Evolutionary conservation across 345 rosid genomes (phyloP).

Genomic region (Pseudoturritis turrita): DNA sequence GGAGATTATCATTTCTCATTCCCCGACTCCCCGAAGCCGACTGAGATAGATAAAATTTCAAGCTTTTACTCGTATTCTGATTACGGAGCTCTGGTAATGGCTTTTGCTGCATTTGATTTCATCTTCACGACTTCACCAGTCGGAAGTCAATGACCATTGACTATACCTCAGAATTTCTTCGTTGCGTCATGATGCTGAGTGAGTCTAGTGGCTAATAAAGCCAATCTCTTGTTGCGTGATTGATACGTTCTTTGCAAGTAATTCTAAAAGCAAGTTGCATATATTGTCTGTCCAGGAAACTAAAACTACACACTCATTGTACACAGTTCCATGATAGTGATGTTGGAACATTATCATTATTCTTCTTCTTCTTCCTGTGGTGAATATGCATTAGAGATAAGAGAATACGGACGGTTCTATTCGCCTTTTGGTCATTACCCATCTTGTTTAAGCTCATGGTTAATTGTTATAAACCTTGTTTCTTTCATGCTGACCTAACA

Average conservation of each 20-base stretch:
- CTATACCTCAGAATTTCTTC: not conserved
- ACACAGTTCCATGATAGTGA: not conserved
- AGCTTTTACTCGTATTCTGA: not conserved
- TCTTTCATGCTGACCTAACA: not conserved
- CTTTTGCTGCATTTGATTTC: not conserved
- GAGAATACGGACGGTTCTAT: too few species aligned
- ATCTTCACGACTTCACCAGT: not conserved
- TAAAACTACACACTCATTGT: not conserved
- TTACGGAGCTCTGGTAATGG: not conserved
- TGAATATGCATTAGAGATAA: too few species aligned
- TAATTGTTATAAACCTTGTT: not conserved
- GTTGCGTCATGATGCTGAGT: not conserved
- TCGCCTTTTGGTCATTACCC: not conserved
- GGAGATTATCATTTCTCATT: not conserved
- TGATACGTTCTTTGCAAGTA: not conserved
- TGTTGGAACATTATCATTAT: too few species aligned
- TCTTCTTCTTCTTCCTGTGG: too few species aligned
- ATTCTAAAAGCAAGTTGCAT: not conserved
- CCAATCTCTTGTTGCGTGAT: not conserved
- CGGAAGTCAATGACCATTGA: not conserved
- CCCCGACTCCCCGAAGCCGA: not conserved
- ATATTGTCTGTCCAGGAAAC: not conserved
- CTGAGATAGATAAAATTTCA: not conserved
- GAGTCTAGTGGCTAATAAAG: not conserved
- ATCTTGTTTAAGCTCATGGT: not conserved